These are phyloP conservation scores for Kitagawia praeruptora DNA, from an alignment of 129 eudicot species.

Conservation along the genomic window DNA sequence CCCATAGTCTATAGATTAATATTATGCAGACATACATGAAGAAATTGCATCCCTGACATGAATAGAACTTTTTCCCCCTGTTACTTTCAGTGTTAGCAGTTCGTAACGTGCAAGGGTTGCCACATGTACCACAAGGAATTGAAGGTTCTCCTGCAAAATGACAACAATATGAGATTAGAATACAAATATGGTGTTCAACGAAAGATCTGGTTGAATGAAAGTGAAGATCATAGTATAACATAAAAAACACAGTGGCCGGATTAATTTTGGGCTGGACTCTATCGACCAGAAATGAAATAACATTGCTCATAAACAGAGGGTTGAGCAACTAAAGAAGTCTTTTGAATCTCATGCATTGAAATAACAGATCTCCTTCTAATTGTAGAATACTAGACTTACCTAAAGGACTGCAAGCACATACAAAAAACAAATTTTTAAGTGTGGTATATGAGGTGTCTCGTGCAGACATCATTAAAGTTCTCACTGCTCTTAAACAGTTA, in stretches of 20 bases:
- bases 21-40: slow-evolving; percentile 58
- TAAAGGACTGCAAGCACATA: background rate
- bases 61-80: slow-evolving; percentile 79
- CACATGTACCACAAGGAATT: slow-evolving; percentile 60
- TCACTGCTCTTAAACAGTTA: background rate
- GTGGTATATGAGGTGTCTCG: background rate
- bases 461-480: background rate
- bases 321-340: background rate
- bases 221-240: background rate
- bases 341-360: background rate
- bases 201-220: background rate
- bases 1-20: background rate
- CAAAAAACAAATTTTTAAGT: background rate
- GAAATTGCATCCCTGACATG: slow-evolving; percentile 84
- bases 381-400: background rate
- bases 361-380: background rate
- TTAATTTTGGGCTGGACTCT: background rate
- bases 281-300: background rate
- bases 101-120: slow-evolving; percentile 51
- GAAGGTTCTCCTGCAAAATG: slow-evolving; percentile 57
- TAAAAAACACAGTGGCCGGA: background rate
- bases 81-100: slow-evolving; percentile 86
- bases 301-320: background rate
- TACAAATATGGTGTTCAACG: background rate
- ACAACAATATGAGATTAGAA: background rate